Conservation (phyloP, 305 asterid species). For the Petunia hybrid region DNA sequence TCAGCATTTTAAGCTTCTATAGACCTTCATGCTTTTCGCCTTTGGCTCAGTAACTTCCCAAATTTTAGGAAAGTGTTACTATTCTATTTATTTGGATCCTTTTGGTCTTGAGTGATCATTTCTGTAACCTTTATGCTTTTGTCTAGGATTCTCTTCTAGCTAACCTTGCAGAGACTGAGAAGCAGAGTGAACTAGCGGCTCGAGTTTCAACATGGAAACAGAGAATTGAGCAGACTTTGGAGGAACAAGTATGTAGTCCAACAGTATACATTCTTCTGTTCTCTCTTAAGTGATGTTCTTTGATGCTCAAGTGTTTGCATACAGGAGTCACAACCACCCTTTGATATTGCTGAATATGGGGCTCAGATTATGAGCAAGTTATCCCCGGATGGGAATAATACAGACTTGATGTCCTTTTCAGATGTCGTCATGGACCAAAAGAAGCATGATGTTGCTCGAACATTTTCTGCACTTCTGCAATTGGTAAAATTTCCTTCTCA, state of each 20-base stretch:
- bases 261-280: constrained; percentile 17
- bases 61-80: neutral
- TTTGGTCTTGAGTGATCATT: neutral
- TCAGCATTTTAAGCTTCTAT: neutral
- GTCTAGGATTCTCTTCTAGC: constrained; percentile 85
- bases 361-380: constrained; percentile 67
- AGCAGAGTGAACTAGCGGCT: constrained; percentile 80
- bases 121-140: neutral
- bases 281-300: neutral
- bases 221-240: constrained; percentile 81
- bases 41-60: neutral
- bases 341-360: constrained; percentile 86
- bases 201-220: constrained; percentile 93
- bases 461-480: constrained; percentile 93
- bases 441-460: constrained; percentile 88
- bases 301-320: constrained; percentile 18
- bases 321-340: constrained; percentile 85
- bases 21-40: neutral
- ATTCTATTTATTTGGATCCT: neutral
- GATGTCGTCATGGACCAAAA: constrained; percentile 77
- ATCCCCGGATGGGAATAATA: constrained; percentile 46
- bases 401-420: constrained; percentile 55
- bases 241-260: constrained; percentile 66
- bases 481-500: constrained; percentile 53
- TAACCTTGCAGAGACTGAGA: constrained; percentile 77